A percentile compares a stretch with the other conserved stretches of the same genome.
Conservation (phyloP, 1,139 yeast species). For the Yamadazyma dendronema region DNA sequence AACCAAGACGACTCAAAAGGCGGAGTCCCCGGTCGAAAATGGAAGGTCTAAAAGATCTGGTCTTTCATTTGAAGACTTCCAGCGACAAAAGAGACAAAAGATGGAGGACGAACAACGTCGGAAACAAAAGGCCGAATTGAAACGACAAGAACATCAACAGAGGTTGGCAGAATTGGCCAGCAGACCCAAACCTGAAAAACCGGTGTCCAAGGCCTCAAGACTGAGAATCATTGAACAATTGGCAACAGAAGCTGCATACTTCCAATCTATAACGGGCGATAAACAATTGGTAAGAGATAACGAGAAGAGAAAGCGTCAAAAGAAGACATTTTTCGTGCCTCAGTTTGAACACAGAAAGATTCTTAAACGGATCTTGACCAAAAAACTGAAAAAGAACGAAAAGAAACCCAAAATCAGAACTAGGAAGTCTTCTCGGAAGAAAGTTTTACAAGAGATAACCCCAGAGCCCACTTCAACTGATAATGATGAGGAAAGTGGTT, state of each 20-base stretch:
- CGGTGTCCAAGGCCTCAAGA: background rate
- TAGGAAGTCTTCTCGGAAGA: background rate
- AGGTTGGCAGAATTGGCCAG: constrained; percentile 11
- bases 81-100: constrained; percentile 3
- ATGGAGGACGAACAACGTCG: background rate
- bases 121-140: background rate
- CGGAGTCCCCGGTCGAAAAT: no score
- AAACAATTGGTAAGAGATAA: constrained; percentile 29
- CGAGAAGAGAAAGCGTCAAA: constrained; percentile 31
- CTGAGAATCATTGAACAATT: constrained; percentile 12
- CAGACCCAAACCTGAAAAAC: constrained; percentile 5
- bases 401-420: constrained; percentile 2
- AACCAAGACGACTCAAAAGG: no score
- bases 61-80: constrained; percentile 8
- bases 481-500: constrained; percentile 12
- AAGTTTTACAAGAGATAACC: constrained; percentile 4
- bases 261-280: constrained; percentile 41
- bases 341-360: constrained; percentile 18
- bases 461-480: constrained; percentile 9
- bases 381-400: constrained; percentile 9
- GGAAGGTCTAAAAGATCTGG: no score
- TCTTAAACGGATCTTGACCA: constrained; percentile 13
- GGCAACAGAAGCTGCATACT: constrained; percentile 32
- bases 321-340: constrained; percentile 27
- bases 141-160: constrained; percentile 5